Conservation (phyloP, 495 filamentous ascomycete genomes). For the Pyrenula aspistea region DNA sequence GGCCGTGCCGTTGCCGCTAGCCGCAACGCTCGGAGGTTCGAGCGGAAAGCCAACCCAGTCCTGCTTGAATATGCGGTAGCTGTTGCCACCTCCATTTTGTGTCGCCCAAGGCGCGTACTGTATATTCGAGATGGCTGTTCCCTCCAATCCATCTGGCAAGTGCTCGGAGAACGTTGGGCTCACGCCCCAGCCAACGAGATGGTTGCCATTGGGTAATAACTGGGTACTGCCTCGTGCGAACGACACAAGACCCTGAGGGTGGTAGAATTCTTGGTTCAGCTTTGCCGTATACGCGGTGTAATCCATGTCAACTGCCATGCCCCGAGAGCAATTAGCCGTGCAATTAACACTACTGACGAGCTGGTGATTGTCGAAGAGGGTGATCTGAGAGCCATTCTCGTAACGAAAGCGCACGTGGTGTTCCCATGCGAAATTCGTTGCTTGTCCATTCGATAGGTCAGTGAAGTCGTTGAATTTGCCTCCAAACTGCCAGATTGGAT, state of each 20-base stretch:
- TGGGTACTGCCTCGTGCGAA: constrained; percentile 36
- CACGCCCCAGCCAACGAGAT: constrained; percentile 35
- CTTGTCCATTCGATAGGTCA: constrained; percentile 23
- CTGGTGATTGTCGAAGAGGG: constrained; percentile 23
- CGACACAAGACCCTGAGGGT: constrained; percentile 17
- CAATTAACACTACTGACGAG: constrained; percentile 13
- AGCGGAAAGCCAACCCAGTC: constrained; percentile 22
- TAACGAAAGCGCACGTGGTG: constrained; percentile 22
- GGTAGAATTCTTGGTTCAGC: constrained; percentile 23
- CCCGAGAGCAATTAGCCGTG: constrained; percentile 16
- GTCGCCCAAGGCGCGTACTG: not conserved
- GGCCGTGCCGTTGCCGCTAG: constrained; percentile 9
- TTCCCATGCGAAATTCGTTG: constrained; percentile 33
- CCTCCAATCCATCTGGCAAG: not conserved
- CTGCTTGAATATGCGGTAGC: constrained; percentile 25
- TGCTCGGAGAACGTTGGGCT: constrained; percentile 37
- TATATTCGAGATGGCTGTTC: not conserved
- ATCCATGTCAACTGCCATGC: constrained; percentile 31
- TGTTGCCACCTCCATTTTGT: constrained; percentile 1
- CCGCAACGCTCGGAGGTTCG: constrained; percentile 16
- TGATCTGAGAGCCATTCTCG: constrained; percentile 16
- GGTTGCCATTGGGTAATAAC: constrained; percentile 29
- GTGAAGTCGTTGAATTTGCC: constrained; percentile 32
- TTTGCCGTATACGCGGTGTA: constrained; percentile 22
- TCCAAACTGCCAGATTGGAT: constrained; percentile 24